These are phyloP conservation scores for Boletus tomentosulus DNA, from an alignment of 768 basidiomycete genomes.

Conservation along the genomic window DNA sequence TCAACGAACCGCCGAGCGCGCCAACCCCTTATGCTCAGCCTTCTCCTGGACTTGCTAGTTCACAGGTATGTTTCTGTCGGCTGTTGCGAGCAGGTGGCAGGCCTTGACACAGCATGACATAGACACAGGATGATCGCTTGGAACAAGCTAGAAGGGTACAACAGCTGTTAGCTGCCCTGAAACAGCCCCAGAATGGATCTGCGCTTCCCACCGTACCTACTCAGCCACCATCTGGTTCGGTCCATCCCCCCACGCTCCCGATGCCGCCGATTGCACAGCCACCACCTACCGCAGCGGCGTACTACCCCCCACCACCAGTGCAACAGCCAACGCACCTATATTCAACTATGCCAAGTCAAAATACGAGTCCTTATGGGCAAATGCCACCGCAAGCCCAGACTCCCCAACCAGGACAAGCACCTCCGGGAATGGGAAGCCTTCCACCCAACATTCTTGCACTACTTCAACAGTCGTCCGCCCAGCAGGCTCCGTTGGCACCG, in stretches of 20 bases:
- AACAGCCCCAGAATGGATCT: constrained; percentile 53
- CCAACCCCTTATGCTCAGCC: constrained; percentile 25
- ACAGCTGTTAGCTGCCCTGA: constrained; percentile 76
- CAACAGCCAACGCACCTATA: constrained; percentile 26
- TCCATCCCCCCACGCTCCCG: constrained; percentile 32
- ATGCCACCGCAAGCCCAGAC: constrained; percentile 28
- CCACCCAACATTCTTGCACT: constrained; percentile 70
- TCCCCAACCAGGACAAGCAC: constrained; percentile 32
- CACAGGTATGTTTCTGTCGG: constrained; percentile 28
- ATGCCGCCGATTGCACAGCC: constrained; percentile 35
- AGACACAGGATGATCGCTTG: constrained; percentile 62
- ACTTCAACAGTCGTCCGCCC: constrained; percentile 49
- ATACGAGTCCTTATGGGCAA: constrained; percentile 26
- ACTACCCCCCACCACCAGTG: constrained; percentile 41
- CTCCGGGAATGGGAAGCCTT: constrained; percentile 37
- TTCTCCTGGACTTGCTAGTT: constrained; percentile 10
- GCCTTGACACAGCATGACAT: background rate
- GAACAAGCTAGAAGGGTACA: constrained; percentile 88
- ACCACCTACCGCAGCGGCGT: constrained; percentile 30
- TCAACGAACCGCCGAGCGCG: constrained; percentile 25
- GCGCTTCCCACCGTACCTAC: constrained; percentile 13
- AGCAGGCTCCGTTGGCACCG: constrained; percentile 30
- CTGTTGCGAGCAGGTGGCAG: background rate
- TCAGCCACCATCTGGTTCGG: constrained; percentile 31
- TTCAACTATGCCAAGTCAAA: constrained; percentile 16